Evolutionary conservation across 305 asterid genomes (phyloP).

Genomic region (Fraxinus angustifolia): DNA sequence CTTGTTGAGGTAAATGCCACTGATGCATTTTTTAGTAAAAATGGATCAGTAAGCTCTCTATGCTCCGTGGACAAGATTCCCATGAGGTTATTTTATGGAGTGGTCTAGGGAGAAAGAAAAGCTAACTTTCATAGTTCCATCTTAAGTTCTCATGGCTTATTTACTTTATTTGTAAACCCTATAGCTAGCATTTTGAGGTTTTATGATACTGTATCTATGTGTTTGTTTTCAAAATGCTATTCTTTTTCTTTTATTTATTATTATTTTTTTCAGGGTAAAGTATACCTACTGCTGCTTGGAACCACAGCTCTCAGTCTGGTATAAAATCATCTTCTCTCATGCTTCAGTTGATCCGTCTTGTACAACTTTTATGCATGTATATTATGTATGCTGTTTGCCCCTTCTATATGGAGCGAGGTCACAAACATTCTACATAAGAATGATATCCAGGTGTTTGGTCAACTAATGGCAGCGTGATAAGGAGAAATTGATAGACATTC

Average conservation of each 20-base stretch:
- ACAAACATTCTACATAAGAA: neutral
- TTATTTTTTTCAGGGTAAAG: conserved; percentile 59
- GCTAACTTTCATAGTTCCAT: neutral
- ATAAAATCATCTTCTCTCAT: conserved; percentile 19
- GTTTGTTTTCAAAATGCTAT: neutral
- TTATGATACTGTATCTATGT: neutral
- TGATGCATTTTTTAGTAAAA: conserved; percentile 12
- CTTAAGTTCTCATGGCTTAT: neutral
- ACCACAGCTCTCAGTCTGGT: conserved; percentile 99
- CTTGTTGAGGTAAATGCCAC: conserved; percentile 77
- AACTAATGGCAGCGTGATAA: neutral
- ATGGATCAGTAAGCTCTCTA: neutral
- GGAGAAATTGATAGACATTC: neutral
- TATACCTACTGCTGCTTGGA: conserved; percentile 92
- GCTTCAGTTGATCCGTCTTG: conserved; percentile 16
- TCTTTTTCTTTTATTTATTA: neutral
- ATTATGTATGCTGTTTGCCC: neutral
- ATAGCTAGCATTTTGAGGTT: neutral
- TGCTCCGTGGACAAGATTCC: neutral
- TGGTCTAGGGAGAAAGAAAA: neutral
- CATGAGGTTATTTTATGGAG: neutral
- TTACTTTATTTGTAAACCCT: neutral
- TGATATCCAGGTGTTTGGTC: neutral
- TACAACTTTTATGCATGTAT: neutral
- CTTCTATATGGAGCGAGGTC: neutral